Evolutionary conservation across 306 rosid species (phyloP).

Genomic region (Erythrophleum fordii): DNA sequence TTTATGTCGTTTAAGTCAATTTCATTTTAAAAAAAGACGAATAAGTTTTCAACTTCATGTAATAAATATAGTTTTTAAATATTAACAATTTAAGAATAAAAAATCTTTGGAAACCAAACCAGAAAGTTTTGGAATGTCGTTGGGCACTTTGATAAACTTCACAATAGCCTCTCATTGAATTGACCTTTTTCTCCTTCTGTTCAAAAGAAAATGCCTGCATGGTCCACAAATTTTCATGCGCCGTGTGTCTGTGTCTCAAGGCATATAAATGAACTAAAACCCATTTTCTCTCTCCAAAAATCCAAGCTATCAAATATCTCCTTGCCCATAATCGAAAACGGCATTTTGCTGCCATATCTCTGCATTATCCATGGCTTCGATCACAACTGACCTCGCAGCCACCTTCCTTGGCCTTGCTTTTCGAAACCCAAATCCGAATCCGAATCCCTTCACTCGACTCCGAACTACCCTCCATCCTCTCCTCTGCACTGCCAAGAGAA

Average conservation of each 20-base stretch:
- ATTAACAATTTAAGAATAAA: no score
- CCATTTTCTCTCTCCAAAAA: background rate
- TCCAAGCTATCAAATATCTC: background rate
- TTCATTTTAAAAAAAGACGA: no score
- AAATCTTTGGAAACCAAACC: no score
- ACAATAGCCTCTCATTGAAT: no score
- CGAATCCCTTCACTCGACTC: conserved; percentile 45
- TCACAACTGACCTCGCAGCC: conserved; percentile 61
- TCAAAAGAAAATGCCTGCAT: no score
- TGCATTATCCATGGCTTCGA: conserved; percentile 48
- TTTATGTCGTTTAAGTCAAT: no score
- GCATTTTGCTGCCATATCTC: background rate
- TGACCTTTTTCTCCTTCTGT: background rate
- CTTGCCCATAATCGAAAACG: background rate
- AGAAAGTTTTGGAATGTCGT: no score
- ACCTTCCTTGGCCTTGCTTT: conserved; percentile 48
- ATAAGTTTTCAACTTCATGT: no score
- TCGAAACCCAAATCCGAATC: conserved; percentile 29
- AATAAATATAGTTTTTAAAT: no score
- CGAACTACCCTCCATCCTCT: conserved; percentile 47
- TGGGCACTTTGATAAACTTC: no score
- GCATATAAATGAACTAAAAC: background rate
- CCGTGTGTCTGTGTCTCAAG: background rate
- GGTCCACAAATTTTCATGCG: no score
- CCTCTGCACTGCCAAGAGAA: conserved; percentile 30